Evolutionary conservation across 176 grass and related monocot species (phyloP), one percentile per base, ranked within the genome.

Genomic region (Cenchrus fungigraminus): DNA sequence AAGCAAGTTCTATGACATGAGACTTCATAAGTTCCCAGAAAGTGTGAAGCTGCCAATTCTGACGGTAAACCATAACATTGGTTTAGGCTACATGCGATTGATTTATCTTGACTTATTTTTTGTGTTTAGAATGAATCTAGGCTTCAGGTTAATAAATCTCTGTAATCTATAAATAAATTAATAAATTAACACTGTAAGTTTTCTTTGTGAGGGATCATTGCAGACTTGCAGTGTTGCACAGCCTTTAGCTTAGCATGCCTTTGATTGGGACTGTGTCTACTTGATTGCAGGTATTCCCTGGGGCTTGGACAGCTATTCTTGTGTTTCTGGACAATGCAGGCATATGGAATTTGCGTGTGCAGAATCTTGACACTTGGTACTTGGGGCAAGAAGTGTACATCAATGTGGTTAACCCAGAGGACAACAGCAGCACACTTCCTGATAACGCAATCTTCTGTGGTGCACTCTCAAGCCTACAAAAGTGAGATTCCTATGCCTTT

Each of bases 261-360:
- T 75, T 75, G n/a, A 51, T 50, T 4, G 51, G 13, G 63, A 32
- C 58, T 6, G 10, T 65, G 31, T 89, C 0, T 71, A 62, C 12
- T 37, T 77, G 6, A 86, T 64, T 88, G 45, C 83, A 98, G 96
- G 96, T 98, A 64, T 98, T 92, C 81, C 89, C 96, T 37, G 96
- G 93, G 78, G 96, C 96, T 82, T 98, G 96, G 96, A 94, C 91
- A 2, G 89, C 96, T 59, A 87, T 95, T 69, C 87, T 98, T 25
- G 93, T 98, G 12, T 98, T 95, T 84, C 77, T 98, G 85, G 96
- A 98, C 77, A 98, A 98, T 49, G 91, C 89, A 20, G 96, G 96
- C 12, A 94, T 98, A 86, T 95, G 96, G 96, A 98, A 98, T 73
- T 37, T 98, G 79, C 89, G 89, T 8, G 88, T 87, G 19, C 88